A percentile compares a stretch with the other conserved stretches of the same genome.
phyloP scores from a whole-genome alignment of 2,329 filamentous ascomycete species.

The Fusarium foetens region DNA sequence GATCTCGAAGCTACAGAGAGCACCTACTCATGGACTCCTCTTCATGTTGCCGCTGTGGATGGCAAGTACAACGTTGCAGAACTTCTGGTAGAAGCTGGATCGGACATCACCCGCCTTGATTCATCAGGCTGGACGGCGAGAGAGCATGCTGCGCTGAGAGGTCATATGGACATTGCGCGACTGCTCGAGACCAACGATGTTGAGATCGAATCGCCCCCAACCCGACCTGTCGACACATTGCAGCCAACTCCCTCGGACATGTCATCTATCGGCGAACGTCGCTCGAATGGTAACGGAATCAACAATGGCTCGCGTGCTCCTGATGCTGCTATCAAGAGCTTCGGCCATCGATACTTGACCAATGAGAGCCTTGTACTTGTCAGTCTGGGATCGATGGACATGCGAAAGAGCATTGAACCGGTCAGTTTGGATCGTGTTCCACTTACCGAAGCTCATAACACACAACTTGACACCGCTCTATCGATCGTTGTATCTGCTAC shows the following conservation, averaged over 20 bases:
- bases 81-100: constrained; percentile 80
- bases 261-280: constrained; percentile 70
- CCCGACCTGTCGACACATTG: constrained; percentile 35
- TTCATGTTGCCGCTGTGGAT: constrained; percentile 92
- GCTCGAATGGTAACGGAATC: constrained; percentile 62
- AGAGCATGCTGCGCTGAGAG: constrained; percentile 90
- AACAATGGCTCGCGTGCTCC: constrained; percentile 62
- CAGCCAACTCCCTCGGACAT: constrained; percentile 51
- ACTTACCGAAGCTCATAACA: constrained; percentile 86
- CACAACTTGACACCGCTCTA: constrained; percentile 91
- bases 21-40: constrained; percentile 92
- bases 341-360: constrained; percentile 93
- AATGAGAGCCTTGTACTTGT: constrained; percentile 91
- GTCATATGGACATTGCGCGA: constrained; percentile 83
- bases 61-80: constrained; percentile 80
- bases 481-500: constrained; percentile 90
- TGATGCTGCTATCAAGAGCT: constrained; percentile 91
- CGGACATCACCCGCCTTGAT: constrained; percentile 78
- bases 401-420: constrained; percentile 80
- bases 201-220: constrained; percentile 43
- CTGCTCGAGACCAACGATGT: constrained; percentile 67
- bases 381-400: constrained; percentile 94
- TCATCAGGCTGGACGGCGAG: constrained; percentile 93
- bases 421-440: constrained; percentile 91
- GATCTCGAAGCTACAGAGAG: constrained; percentile 82